These are phyloP conservation scores for Phialophora tarda DNA, from an alignment of 2,329 filamentous ascomycete genomes.

Conservation along the genomic window DNA sequence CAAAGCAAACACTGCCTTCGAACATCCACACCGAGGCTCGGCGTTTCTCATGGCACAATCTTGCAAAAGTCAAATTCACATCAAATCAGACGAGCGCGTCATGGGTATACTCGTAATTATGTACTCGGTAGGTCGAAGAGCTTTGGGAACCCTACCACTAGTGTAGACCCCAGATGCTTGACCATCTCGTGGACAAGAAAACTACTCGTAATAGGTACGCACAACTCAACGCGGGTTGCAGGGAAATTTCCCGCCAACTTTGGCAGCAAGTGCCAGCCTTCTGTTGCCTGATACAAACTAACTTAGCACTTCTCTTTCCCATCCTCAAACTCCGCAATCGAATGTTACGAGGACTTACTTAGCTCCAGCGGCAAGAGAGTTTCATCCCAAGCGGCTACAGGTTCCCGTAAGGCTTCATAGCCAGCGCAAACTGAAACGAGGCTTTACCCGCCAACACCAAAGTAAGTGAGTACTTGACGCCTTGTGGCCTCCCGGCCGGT, in stretches of 20 bases:
- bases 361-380: neutral
- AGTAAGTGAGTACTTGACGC: neutral
- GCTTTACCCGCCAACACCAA: neutral
- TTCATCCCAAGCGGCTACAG: neutral
- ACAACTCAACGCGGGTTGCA: neutral
- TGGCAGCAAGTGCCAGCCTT: no score
- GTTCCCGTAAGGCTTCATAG: neutral
- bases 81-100: neutral
- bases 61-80: neutral
- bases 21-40: neutral
- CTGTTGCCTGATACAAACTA: no score
- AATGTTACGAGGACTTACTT: no score
- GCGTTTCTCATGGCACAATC: neutral
- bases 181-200: neutral
- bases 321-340: no score
- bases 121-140: neutral
- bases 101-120: neutral
- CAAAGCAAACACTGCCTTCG: neutral
- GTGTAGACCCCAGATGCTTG: neutral
- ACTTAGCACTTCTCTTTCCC: no score
- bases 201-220: no score
- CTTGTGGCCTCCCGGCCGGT: neutral
- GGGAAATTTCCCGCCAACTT: no score
- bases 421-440: slow-evolving; percentile 1
- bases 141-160: slow-evolving; percentile 11